Evolutionary conservation across 108 stramenopile genomes (phyloP).

Genomic region (Asterionellopsis glacialis): DNA sequence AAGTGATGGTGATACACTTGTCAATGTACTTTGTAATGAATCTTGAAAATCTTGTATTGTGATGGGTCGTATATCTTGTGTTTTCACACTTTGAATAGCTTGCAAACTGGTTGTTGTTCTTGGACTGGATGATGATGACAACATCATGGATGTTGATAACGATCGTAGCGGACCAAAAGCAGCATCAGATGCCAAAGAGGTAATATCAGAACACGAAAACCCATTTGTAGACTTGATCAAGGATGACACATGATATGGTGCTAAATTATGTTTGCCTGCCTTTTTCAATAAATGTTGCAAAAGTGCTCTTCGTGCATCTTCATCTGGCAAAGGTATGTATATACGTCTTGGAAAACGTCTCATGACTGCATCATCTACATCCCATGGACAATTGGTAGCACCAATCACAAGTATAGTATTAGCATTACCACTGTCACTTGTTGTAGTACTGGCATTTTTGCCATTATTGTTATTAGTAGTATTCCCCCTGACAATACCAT

Average conservation of each 20-base stretch:
- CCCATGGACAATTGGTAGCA: constrained; percentile 94
- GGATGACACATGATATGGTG: constrained; percentile 11
- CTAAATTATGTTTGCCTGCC: constrained; percentile 31
- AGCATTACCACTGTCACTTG: constrained; percentile 14
- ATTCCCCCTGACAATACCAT: constrained; percentile 58
- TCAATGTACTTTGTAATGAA: constrained; percentile 42
- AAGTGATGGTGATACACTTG: constrained; percentile 36
- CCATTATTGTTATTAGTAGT: neutral
- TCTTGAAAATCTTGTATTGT: constrained; percentile 43
- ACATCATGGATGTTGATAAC: constrained; percentile 18
- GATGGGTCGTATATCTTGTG: constrained; percentile 45
- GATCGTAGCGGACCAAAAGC: constrained; percentile 59
- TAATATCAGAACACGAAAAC: constrained; percentile 61
- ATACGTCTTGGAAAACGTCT: constrained; percentile 90
- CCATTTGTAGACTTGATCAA: constrained; percentile 45
- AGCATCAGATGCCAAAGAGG: constrained; percentile 52
- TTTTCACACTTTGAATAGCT: constrained; percentile 32
- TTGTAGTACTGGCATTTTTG: too few species aligned
- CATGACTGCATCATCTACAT: constrained; percentile 84
- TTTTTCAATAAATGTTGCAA: constrained; percentile 43
- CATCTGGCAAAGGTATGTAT: constrained; percentile 87
- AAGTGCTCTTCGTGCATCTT: constrained; percentile 44
- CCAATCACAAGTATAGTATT: constrained; percentile 80
- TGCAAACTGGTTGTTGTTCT: constrained; percentile 16
- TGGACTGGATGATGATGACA: neutral